These are phyloP conservation scores for Phytophthora constricta DNA, from an alignment of 352 stramenopile species.

Conservation along the genomic window DNA sequence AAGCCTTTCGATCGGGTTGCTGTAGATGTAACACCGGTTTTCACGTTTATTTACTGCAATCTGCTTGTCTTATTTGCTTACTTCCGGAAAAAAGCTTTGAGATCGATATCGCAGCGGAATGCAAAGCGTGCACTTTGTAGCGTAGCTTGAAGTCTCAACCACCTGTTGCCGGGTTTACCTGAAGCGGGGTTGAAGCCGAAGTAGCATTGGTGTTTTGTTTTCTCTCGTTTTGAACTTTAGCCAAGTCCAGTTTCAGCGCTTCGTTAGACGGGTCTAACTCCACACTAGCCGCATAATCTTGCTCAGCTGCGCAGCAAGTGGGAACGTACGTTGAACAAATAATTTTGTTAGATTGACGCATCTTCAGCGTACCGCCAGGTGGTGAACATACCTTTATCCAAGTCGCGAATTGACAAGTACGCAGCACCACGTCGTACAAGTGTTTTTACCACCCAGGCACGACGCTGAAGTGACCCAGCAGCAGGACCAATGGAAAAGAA, in stretches of 20 bases:
- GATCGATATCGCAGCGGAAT: no score
- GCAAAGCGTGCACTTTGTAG: no score
- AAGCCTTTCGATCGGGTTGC: constrained; percentile 34
- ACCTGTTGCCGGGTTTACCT: constrained; percentile 12
- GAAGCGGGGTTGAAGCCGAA: constrained; percentile 11
- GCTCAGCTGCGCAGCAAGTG: constrained; percentile 43
- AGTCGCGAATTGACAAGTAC: constrained; percentile 42
- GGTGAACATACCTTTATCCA: constrained; percentile 43
- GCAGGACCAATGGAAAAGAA: constrained; percentile 67
- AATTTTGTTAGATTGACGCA: background rate
- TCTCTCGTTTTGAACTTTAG: constrained; percentile 40
- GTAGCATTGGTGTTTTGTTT: background rate
- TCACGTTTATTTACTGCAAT: constrained; percentile 1
- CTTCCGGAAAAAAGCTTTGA: background rate
- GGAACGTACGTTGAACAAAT: background rate
- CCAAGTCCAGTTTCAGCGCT: constrained; percentile 54
- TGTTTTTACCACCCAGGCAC: constrained; percentile 79
- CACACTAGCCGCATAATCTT: constrained; percentile 61
- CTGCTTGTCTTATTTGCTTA: background rate
- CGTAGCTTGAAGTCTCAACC: no score
- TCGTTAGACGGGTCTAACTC: constrained; percentile 68
- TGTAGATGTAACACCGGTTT: constrained; percentile 10
- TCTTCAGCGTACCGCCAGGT: background rate
- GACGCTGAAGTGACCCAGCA: constrained; percentile 60
- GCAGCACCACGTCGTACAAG: constrained; percentile 71